Base-by-base conservation (phyloP, 140 eudicot species). In the Cichorium intybus region DNA sequence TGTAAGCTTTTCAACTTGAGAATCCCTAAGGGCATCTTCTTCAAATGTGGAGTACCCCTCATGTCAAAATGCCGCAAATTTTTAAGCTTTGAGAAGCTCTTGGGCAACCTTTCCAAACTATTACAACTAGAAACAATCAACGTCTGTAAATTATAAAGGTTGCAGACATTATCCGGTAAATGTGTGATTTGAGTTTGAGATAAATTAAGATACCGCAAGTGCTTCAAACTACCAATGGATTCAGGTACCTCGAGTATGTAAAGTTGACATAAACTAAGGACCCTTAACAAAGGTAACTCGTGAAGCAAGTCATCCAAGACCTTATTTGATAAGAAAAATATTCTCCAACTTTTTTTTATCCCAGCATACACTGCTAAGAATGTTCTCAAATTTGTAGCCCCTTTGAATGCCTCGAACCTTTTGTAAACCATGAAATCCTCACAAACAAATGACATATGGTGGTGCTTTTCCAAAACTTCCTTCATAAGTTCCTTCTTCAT, bases 201-300 rank as follows among this genome's bases (percentile, higher is more conserved):
- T 20, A 82, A 29, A 23, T 78, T 73, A 22, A 82, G 46, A 55
- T 55, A 75, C 37, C 84, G 43, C 23, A 82, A 48, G 39, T 78
- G 88, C 41, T 33, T 82, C 53, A 82, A 7, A 49, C 29, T 20
- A 21, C 64, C 77, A 49, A 82, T 20, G 7, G 71, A 66, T 9
- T 68, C 43, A 0, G 82, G 82, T 49, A 78, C 51, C 50, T 55
- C 68, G 20, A 6, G 9, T 28, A 70, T 67, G 2, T 18, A 0
- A 66, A 60, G 73, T 1, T 6, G 1, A 31, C 60, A 14, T 51
- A 78, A 62, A 16, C 68, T 49, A 18, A 82, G 29, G n/a, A 66
- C 77, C 62, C 79, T 75, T 53, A 78, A 66, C 66, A 65, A 51
- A 4, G 55, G 69, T 60, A 71, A 50, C 27, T 18, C 10, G 0